These are phyloP conservation scores for Fragilaria radians DNA, from an alignment of 108 stramenopile species.

Conservation along the genomic window DNA sequence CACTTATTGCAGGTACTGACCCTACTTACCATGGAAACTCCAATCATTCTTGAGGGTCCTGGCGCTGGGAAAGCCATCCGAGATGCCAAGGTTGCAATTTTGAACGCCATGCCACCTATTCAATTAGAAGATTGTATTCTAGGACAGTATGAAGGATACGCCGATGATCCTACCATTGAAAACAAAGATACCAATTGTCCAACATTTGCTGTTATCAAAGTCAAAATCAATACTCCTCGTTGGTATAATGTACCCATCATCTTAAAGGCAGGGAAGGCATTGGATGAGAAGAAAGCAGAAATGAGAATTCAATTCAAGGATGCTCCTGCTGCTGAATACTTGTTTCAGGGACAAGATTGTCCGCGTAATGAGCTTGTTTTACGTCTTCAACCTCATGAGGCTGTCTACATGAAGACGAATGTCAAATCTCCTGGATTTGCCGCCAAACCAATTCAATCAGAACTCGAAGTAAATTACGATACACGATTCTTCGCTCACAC, in stretches of 20 bases:
- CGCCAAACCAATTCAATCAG: conserved; percentile 77
- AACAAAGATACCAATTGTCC: conserved; percentile 86
- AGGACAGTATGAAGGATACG: conserved; percentile 93
- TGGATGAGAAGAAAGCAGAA: conserved; percentile 95
- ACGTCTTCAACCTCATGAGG: conserved; percentile 85
- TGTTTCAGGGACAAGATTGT: conserved; percentile 48
- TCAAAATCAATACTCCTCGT: conserved; percentile 88
- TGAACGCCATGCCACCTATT: conserved; percentile 76
- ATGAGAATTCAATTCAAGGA: conserved; percentile 93
- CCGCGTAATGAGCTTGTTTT: conserved; percentile 95
- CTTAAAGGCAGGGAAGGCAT: conserved; percentile 94
- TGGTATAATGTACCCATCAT: conserved; percentile 98
- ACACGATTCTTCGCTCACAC: conserved; percentile 43
- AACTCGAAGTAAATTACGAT: conserved; percentile 91
- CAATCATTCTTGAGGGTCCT: conserved; percentile 56
- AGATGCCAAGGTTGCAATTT: conserved; percentile 90
- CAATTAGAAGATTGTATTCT: conserved; percentile 78
- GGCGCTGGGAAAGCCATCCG: conserved; percentile 80
- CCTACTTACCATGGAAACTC: conserved; percentile 78
- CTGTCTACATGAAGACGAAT: conserved; percentile 95
- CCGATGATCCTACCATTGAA: conserved; percentile 83
- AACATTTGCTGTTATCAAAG: conserved; percentile 84
- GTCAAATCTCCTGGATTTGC: conserved; percentile 91
- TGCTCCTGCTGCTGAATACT: conserved; percentile 54
- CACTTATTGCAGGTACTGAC: conserved; percentile 91